Evolutionary conservation across 768 basidiomycete genomes (phyloP), one percentile per base, ranked within the genome.

Genomic region (Hygrocybe coccinea): DNA sequence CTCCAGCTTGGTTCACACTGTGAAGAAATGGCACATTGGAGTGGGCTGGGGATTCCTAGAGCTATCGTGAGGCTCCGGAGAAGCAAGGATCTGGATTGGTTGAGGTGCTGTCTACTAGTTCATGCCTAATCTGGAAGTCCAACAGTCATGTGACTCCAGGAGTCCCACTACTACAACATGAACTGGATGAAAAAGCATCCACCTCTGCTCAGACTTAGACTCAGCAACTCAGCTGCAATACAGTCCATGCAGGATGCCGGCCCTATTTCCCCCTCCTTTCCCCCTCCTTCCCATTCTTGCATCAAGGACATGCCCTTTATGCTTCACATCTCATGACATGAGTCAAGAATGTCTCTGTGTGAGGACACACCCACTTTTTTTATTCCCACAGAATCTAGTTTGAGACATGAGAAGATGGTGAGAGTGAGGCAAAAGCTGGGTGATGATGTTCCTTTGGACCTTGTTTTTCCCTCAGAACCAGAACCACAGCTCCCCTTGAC

Each of bases 361-460:
- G 12, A 29, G 17, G 43, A 46, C 17, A 41, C 39, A n/a, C 72
- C 74, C 5, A 62, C 65, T 1, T 76, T 79, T 64, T 61, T 61
- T 21, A 72, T 80, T 37, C 71, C 77, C 1, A 75, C 79, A 6
- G 61, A 75, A 3, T 71, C 67, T 17, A 64, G 67, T 7, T 47
- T 75, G 14, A 76, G 82, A 21, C 76, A 79, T 46, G 70, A 73
- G 60, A 88, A 86, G 67, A 81, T 89, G 76, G 84, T 85, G 48
- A 74, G 80, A 33, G 70, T 89, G 49, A 74, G 81, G 50, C 79
- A 76, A 62, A 83, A 71, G 60, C 75, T 89, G 2, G 87, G 87
- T 0, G 75, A 85, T 17, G 80, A 77, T 24, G 80, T 87, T 19
- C 87, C 86, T 6, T 59, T 77, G 1, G 74, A 80, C 36, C 75